phyloP scores from a whole-genome alignment of 495 filamentous ascomycete genomes.

The Daldinia vernicosa region DNA sequence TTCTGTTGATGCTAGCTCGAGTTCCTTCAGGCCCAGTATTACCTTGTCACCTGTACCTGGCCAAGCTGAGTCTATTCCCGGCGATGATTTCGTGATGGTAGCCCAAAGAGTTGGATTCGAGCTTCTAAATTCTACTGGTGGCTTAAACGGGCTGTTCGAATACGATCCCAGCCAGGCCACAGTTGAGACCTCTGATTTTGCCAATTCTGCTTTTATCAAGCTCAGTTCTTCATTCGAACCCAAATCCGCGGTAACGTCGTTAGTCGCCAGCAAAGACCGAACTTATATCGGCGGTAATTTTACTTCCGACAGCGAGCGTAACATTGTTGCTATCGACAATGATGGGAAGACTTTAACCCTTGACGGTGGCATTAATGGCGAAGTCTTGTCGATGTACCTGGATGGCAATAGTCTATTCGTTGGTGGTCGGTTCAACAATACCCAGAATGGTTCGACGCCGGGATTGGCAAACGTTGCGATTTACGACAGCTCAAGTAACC shows the following conservation, averaged over 20 bases:
- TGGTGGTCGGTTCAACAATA: conserved; percentile 85
- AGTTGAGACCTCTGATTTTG: conserved; percentile 68
- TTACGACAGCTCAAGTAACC: conserved; percentile 72
- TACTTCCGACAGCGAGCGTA: conserved; percentile 67
- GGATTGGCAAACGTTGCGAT: conserved; percentile 78
- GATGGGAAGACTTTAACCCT: conserved; percentile 66
- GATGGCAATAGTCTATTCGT: conserved; percentile 76
- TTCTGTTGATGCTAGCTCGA: conserved; percentile 76
- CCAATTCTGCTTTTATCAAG: conserved; percentile 74
- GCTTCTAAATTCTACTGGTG: conserved; percentile 71
- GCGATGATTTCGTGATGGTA: conserved; percentile 73
- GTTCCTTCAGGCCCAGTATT: conserved; percentile 80
- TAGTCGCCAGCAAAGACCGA: conserved; percentile 65
- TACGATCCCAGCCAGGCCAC: conserved; percentile 73
- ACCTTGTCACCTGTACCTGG: conserved; percentile 75
- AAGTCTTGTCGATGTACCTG: conserved; percentile 73
- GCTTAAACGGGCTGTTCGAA: conserved; percentile 91
- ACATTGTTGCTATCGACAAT: conserved; percentile 78
- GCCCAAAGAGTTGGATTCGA: conserved; percentile 86
- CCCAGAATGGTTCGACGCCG: conserved; percentile 63
- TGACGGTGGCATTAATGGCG: conserved; percentile 81
- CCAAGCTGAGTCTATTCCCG: conserved; percentile 60
- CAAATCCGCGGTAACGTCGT: conserved; percentile 69
- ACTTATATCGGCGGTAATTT: conserved; percentile 90
- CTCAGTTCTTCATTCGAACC: conserved; percentile 73